phyloP scores from a whole-genome alignment of 2,329 filamentous ascomycete genomes.

The Diaporthe sp. region DNA sequence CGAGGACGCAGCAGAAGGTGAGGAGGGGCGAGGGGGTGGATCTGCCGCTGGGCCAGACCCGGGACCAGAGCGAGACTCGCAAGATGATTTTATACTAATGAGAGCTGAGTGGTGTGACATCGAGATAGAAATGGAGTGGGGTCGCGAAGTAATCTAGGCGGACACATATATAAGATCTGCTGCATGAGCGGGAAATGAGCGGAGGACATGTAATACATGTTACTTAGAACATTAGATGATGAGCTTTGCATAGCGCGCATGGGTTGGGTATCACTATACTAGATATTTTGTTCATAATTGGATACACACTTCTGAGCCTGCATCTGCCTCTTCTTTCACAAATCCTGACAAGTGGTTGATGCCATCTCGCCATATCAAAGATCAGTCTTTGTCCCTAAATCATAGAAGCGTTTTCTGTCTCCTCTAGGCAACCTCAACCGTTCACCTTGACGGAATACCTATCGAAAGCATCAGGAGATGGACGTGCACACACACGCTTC shows the following conservation, averaged over 20 bases:
- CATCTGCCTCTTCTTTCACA: too few relatives aligned
- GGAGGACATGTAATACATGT: not conserved
- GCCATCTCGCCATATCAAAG: not conserved
- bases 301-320: not conserved
- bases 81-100: not conserved
- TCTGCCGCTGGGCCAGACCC: too few relatives aligned
- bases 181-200: not conserved
- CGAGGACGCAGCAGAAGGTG: slow-evolving; percentile 51
- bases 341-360: not conserved
- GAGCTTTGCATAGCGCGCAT: slow-evolving; percentile 13
- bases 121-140: not conserved
- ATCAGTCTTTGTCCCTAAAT: too few relatives aligned
- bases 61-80: not conserved
- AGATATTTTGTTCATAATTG: slow-evolving; percentile 8
- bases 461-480: not conserved
- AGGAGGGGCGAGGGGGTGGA: slow-evolving; percentile 14
- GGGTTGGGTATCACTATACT: slow-evolving; percentile 33
- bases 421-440: not conserved
- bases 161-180: not conserved
- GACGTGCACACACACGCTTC: not conserved
- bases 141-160: not conserved
- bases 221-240: slow-evolving; percentile 11
- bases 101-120: not conserved
- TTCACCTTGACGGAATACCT: not conserved
- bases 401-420: not conserved